Evolutionary conservation across 371 early-diverging fungal species (phyloP).

Genomic region (Mortierella sp.): DNA sequence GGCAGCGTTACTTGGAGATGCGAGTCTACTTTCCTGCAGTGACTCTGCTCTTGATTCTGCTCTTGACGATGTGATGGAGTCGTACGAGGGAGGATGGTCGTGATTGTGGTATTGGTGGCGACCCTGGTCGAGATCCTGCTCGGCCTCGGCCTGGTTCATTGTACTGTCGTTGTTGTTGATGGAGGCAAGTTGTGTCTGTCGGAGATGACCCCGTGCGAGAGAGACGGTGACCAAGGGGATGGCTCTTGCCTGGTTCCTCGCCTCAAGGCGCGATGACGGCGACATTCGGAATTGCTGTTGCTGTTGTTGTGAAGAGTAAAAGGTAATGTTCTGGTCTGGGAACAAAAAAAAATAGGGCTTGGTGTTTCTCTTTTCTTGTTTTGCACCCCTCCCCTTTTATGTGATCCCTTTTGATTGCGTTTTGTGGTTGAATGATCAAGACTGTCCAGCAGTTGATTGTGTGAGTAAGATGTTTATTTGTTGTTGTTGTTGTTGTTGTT

Average conservation of each 20-base stretch:
- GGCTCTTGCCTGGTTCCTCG: slow-evolving; percentile 33
- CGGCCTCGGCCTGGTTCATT: not conserved
- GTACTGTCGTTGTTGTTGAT: slow-evolving; percentile 10
- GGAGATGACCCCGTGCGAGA: slow-evolving; percentile 34
- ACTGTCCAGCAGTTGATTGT: no score
- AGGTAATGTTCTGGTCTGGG: not conserved
- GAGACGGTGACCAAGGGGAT: slow-evolving; percentile 55
- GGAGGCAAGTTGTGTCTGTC: slow-evolving; percentile 26
- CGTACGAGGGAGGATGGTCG: slow-evolving; percentile 41
- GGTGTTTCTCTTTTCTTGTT: no score
- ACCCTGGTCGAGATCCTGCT: not conserved
- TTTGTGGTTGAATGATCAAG: not conserved
- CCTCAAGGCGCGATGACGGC: slow-evolving; percentile 35
- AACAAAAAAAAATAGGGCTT: no score
- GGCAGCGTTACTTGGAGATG: slow-evolving; percentile 30
- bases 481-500: not conserved
- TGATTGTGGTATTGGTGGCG: slow-evolving; percentile 3
- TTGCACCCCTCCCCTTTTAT: no score
- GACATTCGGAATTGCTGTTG: slow-evolving; percentile 19
- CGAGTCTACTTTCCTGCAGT: slow-evolving; percentile 7
- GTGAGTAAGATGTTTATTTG: not conserved
- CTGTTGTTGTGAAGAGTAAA: not conserved
- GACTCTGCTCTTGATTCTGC: not conserved
- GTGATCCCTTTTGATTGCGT: not conserved
- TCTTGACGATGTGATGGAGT: slow-evolving; percentile 1